Evolutionary conservation across 192 early-diverging fungal genomes (phyloP).

Genomic region (Coemansia sp.): DNA sequence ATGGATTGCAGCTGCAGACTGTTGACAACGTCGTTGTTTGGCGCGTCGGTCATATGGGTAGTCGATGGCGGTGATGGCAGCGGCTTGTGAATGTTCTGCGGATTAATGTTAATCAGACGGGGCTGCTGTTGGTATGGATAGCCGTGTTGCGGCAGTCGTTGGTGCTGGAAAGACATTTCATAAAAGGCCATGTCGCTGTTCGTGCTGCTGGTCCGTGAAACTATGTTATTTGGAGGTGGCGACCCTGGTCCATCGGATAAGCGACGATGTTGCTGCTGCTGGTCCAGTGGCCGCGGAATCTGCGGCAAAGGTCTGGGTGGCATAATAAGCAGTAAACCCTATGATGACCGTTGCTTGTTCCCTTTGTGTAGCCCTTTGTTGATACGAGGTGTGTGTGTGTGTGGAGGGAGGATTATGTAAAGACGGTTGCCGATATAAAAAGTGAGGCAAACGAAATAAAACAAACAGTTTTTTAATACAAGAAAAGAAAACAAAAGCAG

Average conservation of each 20-base stretch:
- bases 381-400: too few species aligned
- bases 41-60: neutral
- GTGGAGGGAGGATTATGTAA: too few species aligned
- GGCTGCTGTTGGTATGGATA: neutral
- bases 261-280: conserved; percentile 1
- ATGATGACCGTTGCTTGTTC: too few species aligned
- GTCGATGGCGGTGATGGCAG: conserved; percentile 2
- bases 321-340: neutral
- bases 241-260: neutral
- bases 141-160: neutral
- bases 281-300: conserved; percentile 1
- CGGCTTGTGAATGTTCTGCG: neutral
- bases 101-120: neutral
- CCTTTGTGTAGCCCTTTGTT: neutral
- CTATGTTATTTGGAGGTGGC: neutral
- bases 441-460: too few species aligned
- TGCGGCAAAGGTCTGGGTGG: conserved; percentile 4
- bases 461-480: too few species aligned
- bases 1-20: neutral
- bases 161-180: neutral
- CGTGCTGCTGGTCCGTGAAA: neutral
- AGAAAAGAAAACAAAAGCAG: too few species aligned
- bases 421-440: too few species aligned
- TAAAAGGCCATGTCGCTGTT: neutral
- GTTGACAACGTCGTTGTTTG: neutral